Percentiles rank a stretch among this genome's conserved stretches.
These are phyloP conservation scores for Crithidia mellificae DNA, from an alignment of 208 protist genomes.

Conservation along the genomic window DNA sequence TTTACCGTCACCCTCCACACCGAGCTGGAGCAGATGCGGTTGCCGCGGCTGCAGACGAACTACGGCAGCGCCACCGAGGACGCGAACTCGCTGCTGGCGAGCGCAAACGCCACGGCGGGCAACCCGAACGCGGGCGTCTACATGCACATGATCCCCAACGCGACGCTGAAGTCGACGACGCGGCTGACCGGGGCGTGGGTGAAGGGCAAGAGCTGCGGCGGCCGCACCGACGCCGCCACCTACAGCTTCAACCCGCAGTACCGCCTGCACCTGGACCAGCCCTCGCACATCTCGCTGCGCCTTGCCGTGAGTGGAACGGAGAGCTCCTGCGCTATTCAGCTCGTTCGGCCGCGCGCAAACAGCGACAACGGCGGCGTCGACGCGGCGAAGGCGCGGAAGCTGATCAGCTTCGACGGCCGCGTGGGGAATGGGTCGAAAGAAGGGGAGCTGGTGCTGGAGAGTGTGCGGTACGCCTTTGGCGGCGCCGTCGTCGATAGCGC, in stretches of 20 bases:
- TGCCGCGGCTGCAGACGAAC: conserved; percentile 21
- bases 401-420: conserved; percentile 35
- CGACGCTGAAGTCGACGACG: conserved; percentile 48
- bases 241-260: conserved; percentile 83
- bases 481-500: conserved; percentile 71
- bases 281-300: conserved; percentile 62
- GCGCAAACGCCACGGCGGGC: conserved; percentile 26
- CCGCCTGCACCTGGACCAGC: conserved; percentile 50
- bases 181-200: conserved; percentile 51
- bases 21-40: conserved; percentile 64
- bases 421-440: conserved; percentile 49
- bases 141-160: conserved; percentile 77
- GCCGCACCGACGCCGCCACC: conserved; percentile 51
- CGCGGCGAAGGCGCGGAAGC: conserved; percentile 14
- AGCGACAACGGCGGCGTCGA: conserved; percentile 15
- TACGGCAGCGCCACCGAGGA: conserved; percentile 21
- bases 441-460: conserved; percentile 51
- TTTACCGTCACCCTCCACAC: conserved; percentile 87
- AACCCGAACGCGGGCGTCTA: conserved; percentile 55
- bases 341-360: conserved; percentile 38
- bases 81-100: conserved; percentile 37
- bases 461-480: conserved; percentile 58
- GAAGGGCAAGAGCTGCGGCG: conserved; percentile 77
- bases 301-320: conserved; percentile 40
- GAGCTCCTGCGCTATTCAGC: conserved; percentile 43